A percentile compares a stretch with the other conserved stretches of the same genome.
These are phyloP conservation scores for Coemansia sp. DNA, from an alignment of 192 early-diverging fungal genomes.

Conservation along the genomic window DNA sequence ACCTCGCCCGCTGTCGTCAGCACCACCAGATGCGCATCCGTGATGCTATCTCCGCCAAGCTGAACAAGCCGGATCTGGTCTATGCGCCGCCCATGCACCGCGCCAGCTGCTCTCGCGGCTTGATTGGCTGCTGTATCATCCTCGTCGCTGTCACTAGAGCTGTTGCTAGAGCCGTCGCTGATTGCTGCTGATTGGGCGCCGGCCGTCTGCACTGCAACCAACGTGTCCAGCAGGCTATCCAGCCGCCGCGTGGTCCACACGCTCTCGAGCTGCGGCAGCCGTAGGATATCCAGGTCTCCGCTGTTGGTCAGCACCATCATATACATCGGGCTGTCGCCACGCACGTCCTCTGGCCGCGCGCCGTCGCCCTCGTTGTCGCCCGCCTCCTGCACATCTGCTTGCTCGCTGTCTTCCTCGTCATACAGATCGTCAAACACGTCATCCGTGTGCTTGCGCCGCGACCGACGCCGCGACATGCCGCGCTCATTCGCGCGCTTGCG, in stretches of 20 bases:
- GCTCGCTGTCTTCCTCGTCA: slow-evolving; percentile 49
- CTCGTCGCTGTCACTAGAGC: slow-evolving; percentile 10
- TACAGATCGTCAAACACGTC: slow-evolving; percentile 36
- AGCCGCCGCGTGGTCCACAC: slow-evolving; percentile 38
- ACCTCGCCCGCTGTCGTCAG: slow-evolving; percentile 36
- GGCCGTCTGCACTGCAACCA: slow-evolving; percentile 1
- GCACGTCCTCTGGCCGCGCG: slow-evolving; percentile 14
- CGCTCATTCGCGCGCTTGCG: slow-evolving; percentile 16
- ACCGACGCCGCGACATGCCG: slow-evolving; percentile 4
- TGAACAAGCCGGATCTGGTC: slow-evolving; percentile 40
- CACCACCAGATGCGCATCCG: slow-evolving; percentile 21
- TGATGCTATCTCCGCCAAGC: slow-evolving; percentile 29
- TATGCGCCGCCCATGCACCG: not conserved
- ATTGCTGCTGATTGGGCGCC: not conserved
- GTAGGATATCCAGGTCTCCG: slow-evolving; percentile 31
- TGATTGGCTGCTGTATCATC: not conserved
- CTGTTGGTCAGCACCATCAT: slow-evolving; percentile 4
- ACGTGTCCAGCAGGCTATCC: slow-evolving; percentile 24
- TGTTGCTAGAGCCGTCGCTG: not conserved
- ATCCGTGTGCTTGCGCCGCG: slow-evolving; percentile 10
- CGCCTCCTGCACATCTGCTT: not conserved
- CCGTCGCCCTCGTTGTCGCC: not conserved
- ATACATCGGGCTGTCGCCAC: slow-evolving; percentile 25
- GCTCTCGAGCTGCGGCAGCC: slow-evolving; percentile 31
- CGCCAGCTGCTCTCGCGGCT: not conserved